Evolutionary conservation across 2,329 filamentous ascomycete species (phyloP), one percentile per base, ranked within the genome.

Genomic region (Phymatotrichopsis omnivora): DNA sequence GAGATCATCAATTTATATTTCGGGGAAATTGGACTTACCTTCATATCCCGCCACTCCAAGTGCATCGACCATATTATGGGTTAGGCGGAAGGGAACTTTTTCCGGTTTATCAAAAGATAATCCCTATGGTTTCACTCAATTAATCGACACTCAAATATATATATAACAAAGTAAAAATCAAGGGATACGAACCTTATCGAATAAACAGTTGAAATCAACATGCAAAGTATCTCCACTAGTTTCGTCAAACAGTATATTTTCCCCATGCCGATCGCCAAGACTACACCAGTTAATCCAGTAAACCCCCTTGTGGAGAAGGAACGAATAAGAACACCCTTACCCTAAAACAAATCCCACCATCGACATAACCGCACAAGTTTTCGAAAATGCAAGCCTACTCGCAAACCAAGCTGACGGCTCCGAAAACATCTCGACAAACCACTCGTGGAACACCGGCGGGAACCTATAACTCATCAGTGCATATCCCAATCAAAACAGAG

Each of bases 131-230:
- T 45, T 33, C 31, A 24, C 22, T 22, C 24, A 6, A 31, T 5
- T 32, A 16, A n/a, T 36, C 10, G 19, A 8, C 22, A 23, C 28
- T 10, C 32, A 16, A 19, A 31, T 22, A 34, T 8, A 12, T 11
- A 10, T 23, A 7, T 51, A 43, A 29, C 34, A 44, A 31, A 23
- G 38, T 31, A 14, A 27, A 12, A 24, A 16, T 22, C 24, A 8
- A 12, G 8, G 10, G 16, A 36, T 50, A 36, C 51, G 65, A 64
- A 49, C 46, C 58, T 98, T 98, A 68, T 98, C 93, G 63, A 99
- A 99, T 4, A 98, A 77, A 64, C 93, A 98, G 67, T 98, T 98
- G 72, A 99, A 98, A 66, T 98, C 91, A 34, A 99, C 93, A 64
- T 99, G 91, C 64, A 98, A 84, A 2, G 93, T 79, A 40, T 89